Evolutionary conservation across 345 rosid species (phyloP), one percentile per base, ranked within the genome.

Genomic region (Acer campestre): DNA sequence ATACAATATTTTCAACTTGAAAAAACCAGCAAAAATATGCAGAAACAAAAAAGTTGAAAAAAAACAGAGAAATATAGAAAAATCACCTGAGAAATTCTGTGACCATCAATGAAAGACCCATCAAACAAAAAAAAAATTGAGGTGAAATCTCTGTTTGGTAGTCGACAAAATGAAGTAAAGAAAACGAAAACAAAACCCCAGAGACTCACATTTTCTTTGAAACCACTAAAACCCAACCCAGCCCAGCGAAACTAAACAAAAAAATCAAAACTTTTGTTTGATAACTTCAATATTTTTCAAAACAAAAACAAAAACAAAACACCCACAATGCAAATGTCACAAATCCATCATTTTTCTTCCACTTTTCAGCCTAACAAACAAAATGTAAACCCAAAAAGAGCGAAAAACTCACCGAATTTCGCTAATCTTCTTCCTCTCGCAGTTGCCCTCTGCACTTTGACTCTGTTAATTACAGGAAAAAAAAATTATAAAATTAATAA

Each of bases 291-390:
- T 29, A 1, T 6, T 18, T 4, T 8, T 31, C 61, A 18, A 56
- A 5, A 46, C 17, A 42, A 61, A 75, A 75, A 61, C 10, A 16
- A 62, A 63, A 63, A 35, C 38, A 35, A n/a, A 31, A 4, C 55
- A 35, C 62, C 70, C 61, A 49, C 3, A 55, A 65, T 29, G 16
- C 29, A 18, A 66, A 51, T 55, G 78, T 53, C 22, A 55, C 71
- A 35, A 74, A 40, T 65, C 61, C 70, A 14, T 10, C 61, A 44
- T 62, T 18, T 61, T 75, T 75, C 72, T 55, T 40, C 44, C 71
- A 25, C 72, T 75, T 14, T 61, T 38, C 66, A 42, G 65, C 55
- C 68, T 25, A 27, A 44, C 27, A 25, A 73, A 74, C 9, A 31
- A 75, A 75, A 75, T 16, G 64, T 35, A 65, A 53, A 53, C 46